A percentile compares a stretch with the other conserved stretches of the same genome.
These are phyloP conservation scores for Aspergillus vadensis DNA, from an alignment of 2,329 filamentous ascomycete genomes.

Conservation along the genomic window DNA sequence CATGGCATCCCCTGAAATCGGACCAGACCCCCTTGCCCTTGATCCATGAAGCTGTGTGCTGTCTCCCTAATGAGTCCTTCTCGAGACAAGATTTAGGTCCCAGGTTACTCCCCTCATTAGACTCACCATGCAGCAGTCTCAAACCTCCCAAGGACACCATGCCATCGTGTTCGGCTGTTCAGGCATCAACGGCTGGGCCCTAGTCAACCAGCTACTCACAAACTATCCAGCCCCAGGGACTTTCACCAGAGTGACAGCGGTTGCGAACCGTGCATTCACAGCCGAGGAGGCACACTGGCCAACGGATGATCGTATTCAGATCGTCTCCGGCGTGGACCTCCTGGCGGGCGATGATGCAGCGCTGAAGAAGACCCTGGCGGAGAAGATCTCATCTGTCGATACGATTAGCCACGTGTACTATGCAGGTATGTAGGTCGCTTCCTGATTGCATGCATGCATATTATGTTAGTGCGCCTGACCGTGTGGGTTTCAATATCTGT, in stretches of 20 bases:
- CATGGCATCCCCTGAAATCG: too few relatives aligned
- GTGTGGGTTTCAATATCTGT: too few relatives aligned
- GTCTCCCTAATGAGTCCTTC: neutral
- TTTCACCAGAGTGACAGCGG: constrained; percentile 43
- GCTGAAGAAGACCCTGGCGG: constrained; percentile 18
- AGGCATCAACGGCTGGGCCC: constrained; percentile 48
- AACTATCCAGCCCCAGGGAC: constrained; percentile 38
- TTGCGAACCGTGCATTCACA: constrained; percentile 45
- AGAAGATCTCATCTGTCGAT: constrained; percentile 19
- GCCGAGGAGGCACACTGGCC: constrained; percentile 42
- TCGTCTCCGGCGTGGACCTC: constrained; percentile 45
- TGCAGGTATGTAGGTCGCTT: neutral
- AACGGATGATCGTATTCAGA: constrained; percentile 37
- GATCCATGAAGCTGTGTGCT: neutral
- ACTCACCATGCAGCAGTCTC: neutral
- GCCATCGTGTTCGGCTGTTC: constrained; percentile 43
- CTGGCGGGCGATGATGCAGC: constrained; percentile 23
- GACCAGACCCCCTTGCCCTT: neutral
- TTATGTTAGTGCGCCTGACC: neutral
- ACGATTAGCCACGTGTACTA: constrained; percentile 16
- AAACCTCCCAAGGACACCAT: constrained; percentile 2
- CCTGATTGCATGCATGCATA: neutral
- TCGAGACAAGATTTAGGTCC: neutral
- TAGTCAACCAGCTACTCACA: constrained; percentile 43
- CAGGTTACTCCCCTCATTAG: neutral